Evolutionary conservation across 2,329 filamentous ascomycete species (phyloP).

Genomic region (Colletotrichum sp.): DNA sequence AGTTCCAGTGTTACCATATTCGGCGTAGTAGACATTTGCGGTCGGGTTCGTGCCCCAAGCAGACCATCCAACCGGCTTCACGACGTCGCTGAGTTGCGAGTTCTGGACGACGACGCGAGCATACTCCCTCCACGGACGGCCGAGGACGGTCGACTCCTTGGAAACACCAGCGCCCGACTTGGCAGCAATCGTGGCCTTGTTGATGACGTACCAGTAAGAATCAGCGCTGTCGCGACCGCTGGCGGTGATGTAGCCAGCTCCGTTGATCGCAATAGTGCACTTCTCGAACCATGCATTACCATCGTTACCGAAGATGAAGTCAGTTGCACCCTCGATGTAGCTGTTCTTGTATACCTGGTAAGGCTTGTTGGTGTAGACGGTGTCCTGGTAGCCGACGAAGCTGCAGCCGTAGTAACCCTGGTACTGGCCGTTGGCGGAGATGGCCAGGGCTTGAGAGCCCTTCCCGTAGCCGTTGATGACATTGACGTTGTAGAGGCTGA

Average conservation of each 20-base stretch:
- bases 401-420: conserved; percentile 52
- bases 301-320: conserved; percentile 53
- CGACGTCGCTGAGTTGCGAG: conserved; percentile 55
- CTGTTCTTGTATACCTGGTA: conserved; percentile 51
- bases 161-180: conserved; percentile 39
- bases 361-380: conserved; percentile 50
- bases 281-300: conserved; percentile 49
- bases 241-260: conserved; percentile 46
- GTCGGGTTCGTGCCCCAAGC: conserved; percentile 58
- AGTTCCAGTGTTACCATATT: conserved; percentile 63
- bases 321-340: conserved; percentile 51
- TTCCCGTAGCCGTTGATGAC: conserved; percentile 49
- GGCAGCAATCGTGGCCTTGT: conserved; percentile 45
- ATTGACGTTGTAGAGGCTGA: conserved; percentile 69
- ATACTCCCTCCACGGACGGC: conserved; percentile 52
- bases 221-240: conserved; percentile 45
- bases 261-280: conserved; percentile 38
- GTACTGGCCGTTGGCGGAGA: conserved; percentile 49
- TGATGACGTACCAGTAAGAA: conserved; percentile 50
- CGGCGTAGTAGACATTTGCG: conserved; percentile 58
- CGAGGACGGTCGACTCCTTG: conserved; percentile 48
- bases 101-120: conserved; percentile 53
- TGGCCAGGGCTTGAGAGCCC: conserved; percentile 53
- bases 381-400: conserved; percentile 55
- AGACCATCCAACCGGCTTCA: conserved; percentile 64